Conservation (phyloP, 768 basidiomycete species). For the Kwoniella mangroviensis region DNA sequence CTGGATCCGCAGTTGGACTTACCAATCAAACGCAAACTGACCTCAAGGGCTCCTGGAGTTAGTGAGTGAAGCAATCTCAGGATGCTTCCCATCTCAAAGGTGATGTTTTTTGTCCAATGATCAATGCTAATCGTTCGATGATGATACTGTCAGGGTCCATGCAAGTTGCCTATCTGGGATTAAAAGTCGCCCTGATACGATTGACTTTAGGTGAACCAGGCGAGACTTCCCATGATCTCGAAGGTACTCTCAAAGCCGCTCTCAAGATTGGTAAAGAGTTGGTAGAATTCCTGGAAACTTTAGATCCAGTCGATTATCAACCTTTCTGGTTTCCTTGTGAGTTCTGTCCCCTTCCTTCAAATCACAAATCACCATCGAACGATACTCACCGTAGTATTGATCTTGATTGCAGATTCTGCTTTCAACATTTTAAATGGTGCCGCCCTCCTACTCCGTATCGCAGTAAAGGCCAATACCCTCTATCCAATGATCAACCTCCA, state of each 20-base stretch:
- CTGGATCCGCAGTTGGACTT: background rate
- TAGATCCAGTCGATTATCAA: conserved; percentile 12
- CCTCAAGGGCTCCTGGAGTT: conserved; percentile 14
- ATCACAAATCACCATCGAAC: background rate
- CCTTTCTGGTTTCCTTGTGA: conserved; percentile 34
- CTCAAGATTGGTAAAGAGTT: conserved; percentile 10
- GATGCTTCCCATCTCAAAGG: background rate
- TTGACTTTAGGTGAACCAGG: conserved; percentile 8
- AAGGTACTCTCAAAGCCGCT: background rate
- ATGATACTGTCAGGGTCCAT: conserved; percentile 2
- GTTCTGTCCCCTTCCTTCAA: background rate
- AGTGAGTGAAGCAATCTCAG: conserved; percentile 12
- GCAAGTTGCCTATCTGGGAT: conserved; percentile 4
- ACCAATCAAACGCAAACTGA: background rate
- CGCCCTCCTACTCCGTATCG: conserved; percentile 21
- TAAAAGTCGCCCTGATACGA: conserved; percentile 5
- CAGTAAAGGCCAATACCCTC: conserved; percentile 10
- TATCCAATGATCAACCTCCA: conserved; percentile 1
- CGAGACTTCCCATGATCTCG: background rate
- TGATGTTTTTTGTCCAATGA: too few species aligned
- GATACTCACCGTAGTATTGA: background rate
- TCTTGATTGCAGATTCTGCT: conserved; percentile 11
- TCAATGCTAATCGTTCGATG: too few species aligned
- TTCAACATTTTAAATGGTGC: conserved; percentile 27
- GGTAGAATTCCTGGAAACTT: conserved; percentile 21